Evolutionary conservation across 202 grass and related monocot species (phyloP), one percentile per base, ranked within the genome.

Genomic region (Panicum virgatum): DNA sequence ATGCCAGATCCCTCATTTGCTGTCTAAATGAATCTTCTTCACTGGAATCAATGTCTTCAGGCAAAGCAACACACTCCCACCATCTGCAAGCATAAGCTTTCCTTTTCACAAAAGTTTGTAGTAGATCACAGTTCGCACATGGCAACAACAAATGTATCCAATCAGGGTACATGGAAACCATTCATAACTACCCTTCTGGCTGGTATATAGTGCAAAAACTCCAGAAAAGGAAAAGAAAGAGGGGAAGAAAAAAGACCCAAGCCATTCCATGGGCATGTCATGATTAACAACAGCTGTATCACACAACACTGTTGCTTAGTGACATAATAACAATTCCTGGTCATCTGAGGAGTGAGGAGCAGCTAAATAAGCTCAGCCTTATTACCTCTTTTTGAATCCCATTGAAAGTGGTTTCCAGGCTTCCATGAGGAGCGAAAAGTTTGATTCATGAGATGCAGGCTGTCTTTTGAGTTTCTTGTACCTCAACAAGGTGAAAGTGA

Each of bases 61-160:
- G 90, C 92, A 96, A 90, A 62, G 96, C 85, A 92, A 98, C 51
- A 83, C 83, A 96, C 45, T 98, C 96, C 96, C 92, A 98, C 96
- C 96, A 98, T 80, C 92, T 98, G 87, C 87, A 91, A 88, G 5
- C 66, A 78, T 52, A 83, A 67, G 7, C 73, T 65, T 27, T 34
- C 3, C 1, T 54, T 46, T 71, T 30, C 13, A 34, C 62, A 84
- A 20, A 69, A 38, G 36, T 72, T 69, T 34, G 77, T 30, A n/a
- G 36, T 53, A 25, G 43, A 71, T 26, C 53, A 37, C 19, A 72
- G 71, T 66, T 43, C 15, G 11, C 34, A 50, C 18, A 68, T 2
- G 3, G 15, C 22, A 88, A 72, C 44, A 84, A 22, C 27, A 44
- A 6, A 56, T 32, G n/a, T 10, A 54, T 60, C 12, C 11, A 13